Evolutionary conservation across 768 basidiomycete genomes (phyloP), one percentile per base, ranked within the genome.

Genomic region (Mycena latifolia): DNA sequence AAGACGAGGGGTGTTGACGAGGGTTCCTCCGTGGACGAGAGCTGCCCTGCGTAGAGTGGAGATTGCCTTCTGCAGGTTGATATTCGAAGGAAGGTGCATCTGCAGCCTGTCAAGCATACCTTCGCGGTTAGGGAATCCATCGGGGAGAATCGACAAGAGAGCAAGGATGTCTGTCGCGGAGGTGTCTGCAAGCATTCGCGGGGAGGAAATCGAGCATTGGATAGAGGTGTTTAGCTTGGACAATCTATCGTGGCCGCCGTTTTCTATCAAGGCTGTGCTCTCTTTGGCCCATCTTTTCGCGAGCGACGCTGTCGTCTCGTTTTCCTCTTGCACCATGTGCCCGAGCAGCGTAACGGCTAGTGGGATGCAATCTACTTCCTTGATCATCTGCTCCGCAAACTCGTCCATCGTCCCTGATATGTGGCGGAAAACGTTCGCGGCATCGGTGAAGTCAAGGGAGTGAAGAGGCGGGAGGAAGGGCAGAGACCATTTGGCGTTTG

Each of bases 181-280:
- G 18, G 55, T 9, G 50, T 71, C 66, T 37, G 66, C 66, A 17
- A 25, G 46, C 72, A 73, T 71, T 27, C 66, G 64, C n/a, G 70
- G 68, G 6, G 71, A 67, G 9, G 72, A 69, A 35, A 73, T 46
- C 12, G 68, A 69, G 61, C 68, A 69, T 51, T 66, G 62, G 50
- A 73, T 71, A 14, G 72, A 73, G 20, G 51, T 65, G 59, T 73
- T 71, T 12, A 73, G 71, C 54, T 69, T 71, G 43, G 70, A 73
- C 50, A 69, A 50, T 52, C 70, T 48, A 53, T 71, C 68, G 43
- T 68, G 59, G 25, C 67, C 66, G 22, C 67, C 69, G 25, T 64
- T 71, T 22, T 71, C 69, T 18, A 72, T 66, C 54, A 68, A 57
- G 5, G 54, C 56, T 28, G 72, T 72, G n/a, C 50, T 45, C 54